phyloP scores from a whole-genome alignment of 2,329 filamentous ascomycete species.

The Cadophora luteo-olivacea region DNA sequence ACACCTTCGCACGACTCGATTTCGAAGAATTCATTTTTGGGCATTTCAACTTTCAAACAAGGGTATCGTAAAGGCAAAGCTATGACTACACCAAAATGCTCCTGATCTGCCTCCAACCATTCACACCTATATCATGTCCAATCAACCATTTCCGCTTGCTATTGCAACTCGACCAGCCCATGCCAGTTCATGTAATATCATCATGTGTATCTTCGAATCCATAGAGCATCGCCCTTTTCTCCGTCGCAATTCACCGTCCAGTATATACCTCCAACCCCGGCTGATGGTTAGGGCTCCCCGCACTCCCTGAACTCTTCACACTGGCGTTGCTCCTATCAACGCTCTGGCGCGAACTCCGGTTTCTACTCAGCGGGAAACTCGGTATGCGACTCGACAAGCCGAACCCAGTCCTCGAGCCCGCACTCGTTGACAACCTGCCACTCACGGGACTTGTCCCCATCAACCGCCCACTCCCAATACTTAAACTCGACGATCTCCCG shows the following conservation, averaged over 20 bases:
- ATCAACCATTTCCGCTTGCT: background rate
- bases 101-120: background rate
- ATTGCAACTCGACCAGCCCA: background rate
- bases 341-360: conserved; percentile 4
- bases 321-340: conserved; percentile 7
- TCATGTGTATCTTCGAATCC: background rate
- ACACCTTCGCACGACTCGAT: background rate
- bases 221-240: background rate
- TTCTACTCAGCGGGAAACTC: conserved; percentile 15
- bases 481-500: background rate
- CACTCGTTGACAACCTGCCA: conserved; percentile 17
- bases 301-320: conserved; percentile 12
- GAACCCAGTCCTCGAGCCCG: conserved; percentile 10
- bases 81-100: conserved; percentile 1
- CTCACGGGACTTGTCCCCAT: background rate
- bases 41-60: background rate
- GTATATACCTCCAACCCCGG: conserved; percentile 8
- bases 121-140: background rate
- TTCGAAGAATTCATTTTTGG: background rate
- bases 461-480: background rate
- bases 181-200: background rate
- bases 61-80: conserved; percentile 12
- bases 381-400: conserved; percentile 11
- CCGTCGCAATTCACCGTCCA: background rate
- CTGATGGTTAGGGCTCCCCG: background rate